Percentiles rank a stretch among this genome's conserved stretches.
Conservation (phyloP, 148 eudicot genomes). For the Chenopodium album region DNA sequence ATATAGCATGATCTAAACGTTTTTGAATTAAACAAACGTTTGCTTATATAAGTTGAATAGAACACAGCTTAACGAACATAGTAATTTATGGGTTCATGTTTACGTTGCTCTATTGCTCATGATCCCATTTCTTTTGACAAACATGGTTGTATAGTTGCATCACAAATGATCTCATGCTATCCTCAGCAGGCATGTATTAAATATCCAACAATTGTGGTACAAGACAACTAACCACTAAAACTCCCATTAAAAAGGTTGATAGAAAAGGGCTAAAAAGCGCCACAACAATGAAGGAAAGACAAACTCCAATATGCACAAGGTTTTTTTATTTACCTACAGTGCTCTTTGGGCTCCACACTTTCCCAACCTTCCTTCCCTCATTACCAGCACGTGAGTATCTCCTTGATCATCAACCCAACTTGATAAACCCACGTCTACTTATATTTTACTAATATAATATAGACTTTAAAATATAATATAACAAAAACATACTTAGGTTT, state of each 20-base stretch:
- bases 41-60: too few relatives aligned
- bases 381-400: slow-evolving; percentile 25
- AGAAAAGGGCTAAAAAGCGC: slow-evolving; percentile 15
- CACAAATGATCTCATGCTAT: slow-evolving; percentile 31
- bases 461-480: too few relatives aligned
- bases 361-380: neutral
- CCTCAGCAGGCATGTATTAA: slow-evolving; percentile 12
- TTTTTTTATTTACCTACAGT: slow-evolving; percentile 8
- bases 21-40: too few relatives aligned
- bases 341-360: slow-evolving; percentile 15
- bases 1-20: too few relatives aligned
- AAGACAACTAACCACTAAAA: slow-evolving; percentile 26
- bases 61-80: too few relatives aligned
- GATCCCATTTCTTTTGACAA: neutral
- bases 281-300: slow-evolving; percentile 11
- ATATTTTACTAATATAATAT: neutral
- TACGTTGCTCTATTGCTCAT: neutral
- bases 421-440: slow-evolving; percentile 7
- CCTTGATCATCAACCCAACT: neutral
- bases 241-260: slow-evolving; percentile 1
- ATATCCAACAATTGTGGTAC: slow-evolving; percentile 17
- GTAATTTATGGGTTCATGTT: neutral
- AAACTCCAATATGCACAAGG: slow-evolving; percentile 17
- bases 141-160: slow-evolving; percentile 5
- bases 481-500: neutral